These are phyloP conservation scores for Lithohypha guttulata DNA, from an alignment of 2,329 filamentous ascomycete genomes.

Conservation along the genomic window DNA sequence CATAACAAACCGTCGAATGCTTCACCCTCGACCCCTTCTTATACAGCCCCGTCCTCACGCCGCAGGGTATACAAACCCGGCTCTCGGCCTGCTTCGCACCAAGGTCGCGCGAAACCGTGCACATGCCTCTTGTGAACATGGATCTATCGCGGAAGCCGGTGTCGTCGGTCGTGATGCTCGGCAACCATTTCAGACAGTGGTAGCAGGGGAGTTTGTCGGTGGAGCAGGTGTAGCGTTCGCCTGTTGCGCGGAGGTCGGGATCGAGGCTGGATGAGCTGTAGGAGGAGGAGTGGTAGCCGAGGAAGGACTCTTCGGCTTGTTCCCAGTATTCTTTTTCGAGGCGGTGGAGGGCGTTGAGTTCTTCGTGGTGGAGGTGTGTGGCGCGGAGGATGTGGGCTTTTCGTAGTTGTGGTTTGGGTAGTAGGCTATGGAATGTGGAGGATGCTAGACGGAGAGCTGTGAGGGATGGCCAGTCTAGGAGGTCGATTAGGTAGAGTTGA, in stretches of 20 bases:
- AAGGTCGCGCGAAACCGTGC: background rate
- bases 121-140: background rate
- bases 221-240: background rate
- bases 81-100: background rate
- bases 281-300: slow-evolving; percentile 5
- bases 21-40: background rate
- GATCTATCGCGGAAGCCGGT: background rate
- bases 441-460: background rate
- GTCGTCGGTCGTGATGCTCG: background rate
- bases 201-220: slow-evolving; percentile 4
- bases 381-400: background rate
- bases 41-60: slow-evolving; percentile 2
- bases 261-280: slow-evolving; percentile 3
- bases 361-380: background rate
- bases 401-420: background rate
- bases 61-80: slow-evolving; percentile 4
- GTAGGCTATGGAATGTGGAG: background rate
- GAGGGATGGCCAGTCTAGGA: slow-evolving; percentile 6
- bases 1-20: background rate
- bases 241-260: slow-evolving; percentile 2
- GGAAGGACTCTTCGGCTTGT: slow-evolving; percentile 7
- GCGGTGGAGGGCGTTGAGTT: background rate
- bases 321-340: slow-evolving; percentile 6
- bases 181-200: slow-evolving; percentile 6
- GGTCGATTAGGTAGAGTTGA: slow-evolving; percentile 2